Conservation (phyloP, 164 flowering plant genomes). For the Pachysandra terminalis region DNA sequence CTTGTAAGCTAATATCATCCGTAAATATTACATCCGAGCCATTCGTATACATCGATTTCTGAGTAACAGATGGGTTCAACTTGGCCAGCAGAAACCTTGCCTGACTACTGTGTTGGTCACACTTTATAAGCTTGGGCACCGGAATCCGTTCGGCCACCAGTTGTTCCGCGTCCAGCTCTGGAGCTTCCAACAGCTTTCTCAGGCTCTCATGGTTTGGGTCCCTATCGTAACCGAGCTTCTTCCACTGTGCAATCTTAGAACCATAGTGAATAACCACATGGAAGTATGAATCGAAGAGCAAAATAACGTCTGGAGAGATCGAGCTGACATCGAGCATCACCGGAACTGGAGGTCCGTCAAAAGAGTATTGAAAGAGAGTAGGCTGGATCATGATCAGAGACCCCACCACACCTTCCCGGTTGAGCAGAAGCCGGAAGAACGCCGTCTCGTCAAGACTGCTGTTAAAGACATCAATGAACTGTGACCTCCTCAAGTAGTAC, state of each 20-base stretch:
- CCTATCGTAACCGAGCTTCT: slow-evolving; percentile 66
- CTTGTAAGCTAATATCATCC: slow-evolving; percentile 89
- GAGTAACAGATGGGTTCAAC: slow-evolving; percentile 87
- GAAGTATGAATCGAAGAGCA: slow-evolving; percentile 89
- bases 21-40: slow-evolving; percentile 73
- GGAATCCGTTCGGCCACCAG: slow-evolving; percentile 73
- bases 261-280: slow-evolving; percentile 84
- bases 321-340: slow-evolving; percentile 81
- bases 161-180: slow-evolving; percentile 73
- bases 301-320: slow-evolving; percentile 69
- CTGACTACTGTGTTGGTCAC: slow-evolving; percentile 90
- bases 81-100: slow-evolving; percentile 94
- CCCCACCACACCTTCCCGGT: slow-evolving; percentile 78
- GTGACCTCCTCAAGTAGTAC: slow-evolving; percentile 88
- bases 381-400: slow-evolving; percentile 90
- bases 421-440: slow-evolving; percentile 65
- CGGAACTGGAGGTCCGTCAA: slow-evolving; percentile 84
- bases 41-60: slow-evolving; percentile 43
- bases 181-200: slow-evolving; percentile 77
- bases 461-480: slow-evolving; percentile 83
- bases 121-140: slow-evolving; percentile 65
- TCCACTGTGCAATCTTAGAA: slow-evolving; percentile 84
- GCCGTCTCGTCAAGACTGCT: slow-evolving; percentile 89
- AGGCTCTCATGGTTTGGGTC: slow-evolving; percentile 77
- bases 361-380: slow-evolving; percentile 74